Base-by-base conservation (phyloP, 1,284 basidiomycete genomes). In the Testicularia cyperi region DNA sequence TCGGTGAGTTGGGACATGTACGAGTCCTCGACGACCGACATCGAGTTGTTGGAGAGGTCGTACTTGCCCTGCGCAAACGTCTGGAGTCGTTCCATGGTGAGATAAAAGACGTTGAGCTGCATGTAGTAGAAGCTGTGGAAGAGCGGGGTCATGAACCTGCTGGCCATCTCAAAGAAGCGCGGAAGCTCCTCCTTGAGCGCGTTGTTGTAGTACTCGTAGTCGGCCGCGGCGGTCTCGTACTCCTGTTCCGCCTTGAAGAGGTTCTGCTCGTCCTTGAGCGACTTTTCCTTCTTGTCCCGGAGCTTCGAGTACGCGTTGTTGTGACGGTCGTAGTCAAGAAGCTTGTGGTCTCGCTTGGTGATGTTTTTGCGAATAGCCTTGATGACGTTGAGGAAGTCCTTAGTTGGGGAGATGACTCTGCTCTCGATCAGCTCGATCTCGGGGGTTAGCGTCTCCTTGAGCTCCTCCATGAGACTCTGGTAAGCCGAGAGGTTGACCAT, bases 91-190 rank as follows among this genome's bases (percentile, higher is more conserved):
- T 97, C 94, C 53, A 94, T 82, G 74, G 95, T 85, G 51, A 94
- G 81, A 78, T 95, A 96, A 79, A 86, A 94, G 45, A 96, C 88
- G 78, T 96, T 96, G 88, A 75, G 58, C 46, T 97, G 92, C 94
- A 98, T 97, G 79, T 96, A 99, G 82, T 90, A 99, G 82, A 94
- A 92, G 19, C 90, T 94, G 74, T 96, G 88, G 83, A 96, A 98
- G 13, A 98, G 81, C 1, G 95, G 95, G 62, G 94, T 88, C 75
- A 98, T 89, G 79, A 97, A 96, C 52, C 87, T 84, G 1, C 88
- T 87, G 1, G 88, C 83, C 70, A 96, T 83, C 22, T 83, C 82
- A 80, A 98, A 86, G 81, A 98, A 97, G 15, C 84, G 83, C 1
- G 94, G 92, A 24, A 99, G 81, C 72, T 99, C 95, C 47, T 84